Base-by-base conservation (phyloP, 495 filamentous ascomycete genomes). In the Aspergillus nanangensis region DNA sequence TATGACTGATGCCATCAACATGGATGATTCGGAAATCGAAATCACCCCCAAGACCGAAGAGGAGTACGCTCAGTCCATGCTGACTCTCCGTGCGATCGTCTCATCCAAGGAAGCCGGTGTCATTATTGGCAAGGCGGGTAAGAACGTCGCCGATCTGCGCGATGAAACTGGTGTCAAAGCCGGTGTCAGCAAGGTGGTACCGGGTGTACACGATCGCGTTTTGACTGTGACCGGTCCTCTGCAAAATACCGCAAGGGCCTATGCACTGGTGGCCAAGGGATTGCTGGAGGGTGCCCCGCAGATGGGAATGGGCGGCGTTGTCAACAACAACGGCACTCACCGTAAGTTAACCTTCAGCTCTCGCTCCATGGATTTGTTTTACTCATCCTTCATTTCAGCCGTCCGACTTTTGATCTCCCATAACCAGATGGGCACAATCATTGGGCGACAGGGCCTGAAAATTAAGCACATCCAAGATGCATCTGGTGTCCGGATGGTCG, bases 351-450 rank as follows among this genome's bases (percentile, higher is more conserved):
- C n/a, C n/a, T n/a, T n/a, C n/a, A n/a, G n/a, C n/a, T n/a, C n/a
- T n/a, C n/a, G n/a, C n/a, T n/a, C n/a, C n/a, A n/a, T n/a, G n/a
- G n/a, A n/a, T n/a, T n/a, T n/a, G n/a, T n/a, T n/a, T n/a, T n/a
- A n/a, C n/a, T n/a, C n/a, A n/a, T n/a, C n/a, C n/a, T n/a, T n/a
- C n/a, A n/a, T n/a, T n/a, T 31, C 50, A 98, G 93, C 94, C 24
- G 85, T 98, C 62, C 95, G 95, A 50, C 82, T 98, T 8, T 82
- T 98, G 54, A 98, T 98, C 61, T 97, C 94, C 15, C 93, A 98
- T 71, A 97, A 97, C 62, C 94, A 98, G 66, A 98, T 98, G 93
- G 93, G 93, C 43, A 97, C 93, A 51, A 96, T 98, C 67, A 98
- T 98, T 56, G 93, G 93, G 51, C 85, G 90, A 41, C 86, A 90